A percentile compares a stretch with the other conserved stretches of the same genome.
These are phyloP conservation scores for Curvularia sp. DNA, from an alignment of 2,329 filamentous ascomycete genomes.

Conservation along the genomic window DNA sequence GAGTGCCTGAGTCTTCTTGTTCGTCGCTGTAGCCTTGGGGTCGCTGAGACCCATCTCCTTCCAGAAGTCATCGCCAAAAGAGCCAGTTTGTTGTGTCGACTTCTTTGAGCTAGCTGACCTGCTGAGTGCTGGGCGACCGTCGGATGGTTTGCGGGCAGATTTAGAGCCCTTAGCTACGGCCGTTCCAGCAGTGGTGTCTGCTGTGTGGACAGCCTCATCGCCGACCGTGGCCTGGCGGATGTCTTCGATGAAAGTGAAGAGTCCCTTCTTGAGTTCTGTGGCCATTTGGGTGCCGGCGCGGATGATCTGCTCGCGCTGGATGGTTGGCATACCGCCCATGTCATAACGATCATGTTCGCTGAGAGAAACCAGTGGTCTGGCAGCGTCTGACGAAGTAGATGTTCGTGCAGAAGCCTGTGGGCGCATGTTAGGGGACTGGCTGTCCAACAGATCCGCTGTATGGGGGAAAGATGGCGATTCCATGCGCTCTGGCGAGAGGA, in stretches of 20 bases:
- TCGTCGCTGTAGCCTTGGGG: slow-evolving; percentile 43
- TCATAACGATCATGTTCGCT: slow-evolving; percentile 43
- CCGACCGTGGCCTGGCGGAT: slow-evolving; percentile 94
- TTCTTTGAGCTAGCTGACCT: slow-evolving; percentile 46
- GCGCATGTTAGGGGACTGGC: slow-evolving; percentile 26
- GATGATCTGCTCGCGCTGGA: slow-evolving; percentile 48
- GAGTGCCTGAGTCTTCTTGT: slow-evolving; percentile 51
- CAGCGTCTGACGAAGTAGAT: slow-evolving; percentile 45
- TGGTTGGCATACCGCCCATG: slow-evolving; percentile 36
- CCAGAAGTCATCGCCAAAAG: slow-evolving; percentile 54
- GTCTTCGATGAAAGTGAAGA: slow-evolving; percentile 96
- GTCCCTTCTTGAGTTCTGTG: slow-evolving; percentile 84
- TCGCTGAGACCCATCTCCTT: slow-evolving; percentile 53
- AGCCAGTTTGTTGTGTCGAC: slow-evolving; percentile 36
- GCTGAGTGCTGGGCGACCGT: slow-evolving; percentile 40
- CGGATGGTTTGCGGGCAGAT: slow-evolving; percentile 36
- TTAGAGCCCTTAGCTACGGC: slow-evolving; percentile 38
- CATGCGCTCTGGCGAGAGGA: slow-evolving; percentile 71
- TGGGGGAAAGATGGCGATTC: slow-evolving; percentile 49
- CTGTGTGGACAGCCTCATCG: slow-evolving; percentile 73
- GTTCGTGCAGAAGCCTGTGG: slow-evolving; percentile 26
- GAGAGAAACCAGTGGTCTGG: slow-evolving; percentile 35
- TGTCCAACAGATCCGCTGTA: slow-evolving; percentile 47
- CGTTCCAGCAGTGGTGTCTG: slow-evolving; percentile 44
- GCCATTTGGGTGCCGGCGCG: slow-evolving; percentile 75